Evolutionary conservation across 805 yeast genomes (phyloP), one percentile per base, ranked within the genome.

Genomic region (Jamesozyma gamospora): DNA sequence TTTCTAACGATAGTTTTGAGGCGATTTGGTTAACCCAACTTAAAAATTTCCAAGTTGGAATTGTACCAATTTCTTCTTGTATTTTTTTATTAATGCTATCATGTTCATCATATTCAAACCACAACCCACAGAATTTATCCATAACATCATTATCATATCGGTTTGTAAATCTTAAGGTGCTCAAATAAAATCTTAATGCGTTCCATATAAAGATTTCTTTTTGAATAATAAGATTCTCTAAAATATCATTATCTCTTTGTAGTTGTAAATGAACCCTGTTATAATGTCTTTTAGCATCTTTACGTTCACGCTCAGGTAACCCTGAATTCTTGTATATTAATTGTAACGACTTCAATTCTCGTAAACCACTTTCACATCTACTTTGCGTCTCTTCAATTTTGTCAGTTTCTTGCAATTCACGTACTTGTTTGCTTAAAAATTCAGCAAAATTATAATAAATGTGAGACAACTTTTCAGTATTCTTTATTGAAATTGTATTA

Each of bases 21-120:
- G 83, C 67, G 34, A 88, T 67, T 54, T 88, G 97, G 43, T 81
- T 79, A 28, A 79, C 67, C 95, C 96, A 88, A 0, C 86, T 74
- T 4, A 84, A 66, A 39, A 86, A 73, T 48, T 79, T 79, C 52
- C 67, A 65, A 12, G 72, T 66, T 0, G 94, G 82, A 15, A 84
- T 59, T 0, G 37, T 35, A 0, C 51, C 37, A 2, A 80, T 51
- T 4, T 64, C 60, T 2, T 53, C 48, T 12, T 51, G 50, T 9
- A 82, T 63, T 8, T 60, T 48, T 3, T 41, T 44, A 45, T 75
- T 79, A 4, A 82, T 61, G 0, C 52, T 56, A 1, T 58, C 69
- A 27, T 67, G 66, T 5, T 56, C 54, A 2, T 77, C 67, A 47
- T 75, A 70, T 44, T 79, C 82, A 30, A 90, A 66, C 94, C 96